Evolutionary conservation across 2,329 filamentous ascomycete species (phyloP).

Genomic region (Colletotrichum sojae): DNA sequence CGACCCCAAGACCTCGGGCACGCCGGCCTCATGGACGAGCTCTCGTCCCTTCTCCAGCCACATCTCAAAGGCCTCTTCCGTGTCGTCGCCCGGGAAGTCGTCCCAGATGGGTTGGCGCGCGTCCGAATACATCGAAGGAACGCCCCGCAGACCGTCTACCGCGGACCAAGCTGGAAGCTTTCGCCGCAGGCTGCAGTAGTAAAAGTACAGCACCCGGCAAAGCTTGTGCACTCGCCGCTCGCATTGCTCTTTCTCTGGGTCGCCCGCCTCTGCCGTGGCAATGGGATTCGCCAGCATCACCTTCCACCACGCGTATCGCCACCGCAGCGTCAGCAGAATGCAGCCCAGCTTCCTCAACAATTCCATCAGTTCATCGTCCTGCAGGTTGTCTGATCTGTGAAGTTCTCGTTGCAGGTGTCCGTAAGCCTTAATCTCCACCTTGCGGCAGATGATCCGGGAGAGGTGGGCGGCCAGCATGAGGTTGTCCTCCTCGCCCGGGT

Average conservation of each 20-base stretch:
- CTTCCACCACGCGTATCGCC: conserved; percentile 61
- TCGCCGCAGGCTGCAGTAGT: conserved; percentile 58
- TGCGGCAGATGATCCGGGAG: conserved; percentile 60
- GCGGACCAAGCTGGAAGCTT: conserved; percentile 56
- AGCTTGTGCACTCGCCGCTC: conserved; percentile 55
- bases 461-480: conserved; percentile 59
- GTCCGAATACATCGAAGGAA: conserved; percentile 58
- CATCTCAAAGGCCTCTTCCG: conserved; percentile 53
- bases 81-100: conserved; percentile 56
- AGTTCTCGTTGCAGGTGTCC: conserved; percentile 54
- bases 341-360: conserved; percentile 33
- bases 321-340: conserved; percentile 56
- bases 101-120: conserved; percentile 56
- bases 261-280: conserved; percentile 48
- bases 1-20: conserved; percentile 41
- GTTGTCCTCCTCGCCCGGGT: conserved; percentile 51
- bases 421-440: conserved; percentile 61
- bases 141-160: conserved; percentile 51
- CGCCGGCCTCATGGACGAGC: conserved; percentile 56
- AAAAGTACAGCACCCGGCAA: conserved; percentile 60
- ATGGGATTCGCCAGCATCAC: conserved; percentile 50
- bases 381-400: conserved; percentile 20
- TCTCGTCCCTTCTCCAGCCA: conserved; percentile 57
- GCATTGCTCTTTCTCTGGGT: conserved; percentile 55
- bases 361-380: conserved; percentile 48